Evolutionary conservation across 202 grass and related monocot species (phyloP).

Genomic region (Schoenoplectus tabernaemontani): DNA sequence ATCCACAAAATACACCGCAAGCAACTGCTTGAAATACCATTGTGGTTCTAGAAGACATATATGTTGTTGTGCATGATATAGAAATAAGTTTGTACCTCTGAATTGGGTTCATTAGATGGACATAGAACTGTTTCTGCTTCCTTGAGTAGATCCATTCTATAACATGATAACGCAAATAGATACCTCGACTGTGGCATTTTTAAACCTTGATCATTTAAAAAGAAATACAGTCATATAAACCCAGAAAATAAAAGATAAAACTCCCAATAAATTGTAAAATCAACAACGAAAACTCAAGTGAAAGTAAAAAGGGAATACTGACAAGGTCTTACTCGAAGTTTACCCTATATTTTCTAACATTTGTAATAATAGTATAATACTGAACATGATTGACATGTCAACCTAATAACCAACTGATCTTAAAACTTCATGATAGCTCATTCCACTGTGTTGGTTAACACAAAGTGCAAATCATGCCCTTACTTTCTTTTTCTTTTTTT

Average conservation of each 20-base stretch:
- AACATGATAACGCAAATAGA: slow-evolving; percentile 90
- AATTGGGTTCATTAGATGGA: slow-evolving; percentile 66
- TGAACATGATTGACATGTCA: neutral
- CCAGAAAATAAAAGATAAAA: neutral
- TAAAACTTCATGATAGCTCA: neutral
- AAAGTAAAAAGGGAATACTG: neutral
- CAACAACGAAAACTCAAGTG: neutral
- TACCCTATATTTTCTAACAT: neutral
- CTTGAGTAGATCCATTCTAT: slow-evolving; percentile 77
- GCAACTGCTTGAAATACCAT: neutral
- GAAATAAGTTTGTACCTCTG: slow-evolving; percentile 43
- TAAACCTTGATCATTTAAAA: slow-evolving; percentile 47
- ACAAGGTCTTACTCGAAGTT: neutral
- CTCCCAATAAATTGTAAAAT: neutral
- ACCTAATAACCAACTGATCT: neutral
- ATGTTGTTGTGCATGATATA: neutral
- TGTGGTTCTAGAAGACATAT: neutral
- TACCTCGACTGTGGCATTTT: slow-evolving; percentile 79
- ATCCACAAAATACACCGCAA: neutral
- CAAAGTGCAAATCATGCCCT: neutral
- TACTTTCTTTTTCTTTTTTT: too few species aligned
- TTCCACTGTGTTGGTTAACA: neutral
- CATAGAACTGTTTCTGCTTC: slow-evolving; percentile 80
- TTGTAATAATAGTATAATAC: neutral
- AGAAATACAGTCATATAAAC: slow-evolving; percentile 19